Evolutionary conservation across 2,329 filamentous ascomycete genomes (phyloP), one percentile per base, ranked within the genome.

Genomic region (Chalaropsis thielavioides): DNA sequence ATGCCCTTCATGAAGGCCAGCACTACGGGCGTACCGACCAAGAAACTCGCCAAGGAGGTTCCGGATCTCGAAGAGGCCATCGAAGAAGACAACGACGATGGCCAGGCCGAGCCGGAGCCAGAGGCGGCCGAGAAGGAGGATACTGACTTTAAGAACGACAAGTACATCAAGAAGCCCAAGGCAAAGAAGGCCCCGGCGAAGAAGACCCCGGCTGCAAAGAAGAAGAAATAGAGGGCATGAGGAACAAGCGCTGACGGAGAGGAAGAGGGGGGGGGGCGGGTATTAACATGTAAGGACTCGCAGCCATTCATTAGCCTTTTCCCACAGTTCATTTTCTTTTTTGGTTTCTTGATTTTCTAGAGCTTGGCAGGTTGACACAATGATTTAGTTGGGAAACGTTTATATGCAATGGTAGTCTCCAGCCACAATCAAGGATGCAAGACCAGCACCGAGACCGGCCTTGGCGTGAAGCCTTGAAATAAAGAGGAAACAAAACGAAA

Each of bases 61-160:
- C 95, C 94, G 0, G 94, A 99, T 76, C 81, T 99, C 40, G 94
- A 99, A 76, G 94, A 99, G 75, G 94, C 92, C 1, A 87, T 99
- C 64, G 92, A 97, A 61, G 92, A 95, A 70, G 91, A 90, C 4
- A 91, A 90, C 3, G 92, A 95, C 58, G 88, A 86, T 22, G 86
- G 80, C n/a, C 85, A 85, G 41, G 76, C 79, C 35, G 75, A 83
- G 0, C 81, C 83, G 43, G 73, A 78, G 2, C 81, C 76, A 1
- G 83, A 84, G 51, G 83, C 80, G 0, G 86, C 86, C 0, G 88
- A 89, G 3, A 87, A 89, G 0, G 86, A 89, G 13, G 88, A 91
- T 63, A 77, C 85, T n/a, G 90, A 95, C 72, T 74, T 97, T 62
- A 90, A 88, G 72, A 95, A 92, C 73, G 94, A 99, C 76, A 97